Conservation (phyloP, 148 eudicot species). For the Cornus kousa region DNA sequence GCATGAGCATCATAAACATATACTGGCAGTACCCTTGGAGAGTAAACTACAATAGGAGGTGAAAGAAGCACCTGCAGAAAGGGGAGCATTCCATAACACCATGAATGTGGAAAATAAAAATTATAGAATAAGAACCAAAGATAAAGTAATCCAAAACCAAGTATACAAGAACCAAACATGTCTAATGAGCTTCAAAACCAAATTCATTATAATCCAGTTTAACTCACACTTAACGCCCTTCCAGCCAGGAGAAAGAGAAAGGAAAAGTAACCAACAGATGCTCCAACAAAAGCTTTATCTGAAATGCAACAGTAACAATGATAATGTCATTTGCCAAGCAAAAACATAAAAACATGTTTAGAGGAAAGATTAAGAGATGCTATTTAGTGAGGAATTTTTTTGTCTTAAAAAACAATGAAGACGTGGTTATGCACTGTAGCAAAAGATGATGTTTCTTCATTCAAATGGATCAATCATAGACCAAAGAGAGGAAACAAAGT, state of each 20-base stretch:
- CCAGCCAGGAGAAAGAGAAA: conserved; percentile 94
- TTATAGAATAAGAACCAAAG: neutral
- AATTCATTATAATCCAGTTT: neutral
- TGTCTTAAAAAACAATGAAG: neutral
- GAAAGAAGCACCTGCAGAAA: conserved; percentile 88
- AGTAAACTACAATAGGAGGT: conserved; percentile 98
- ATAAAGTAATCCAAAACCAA: neutral
- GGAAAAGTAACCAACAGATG: conserved; percentile 95
- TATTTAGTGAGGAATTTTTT: neutral
- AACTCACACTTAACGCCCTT: conserved; percentile 88
- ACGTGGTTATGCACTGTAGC: neutral
- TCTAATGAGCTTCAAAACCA: conserved; percentile 8
- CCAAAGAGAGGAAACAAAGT: neutral
- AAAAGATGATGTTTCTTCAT: conserved; percentile 10
- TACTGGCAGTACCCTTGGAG: conserved; percentile 96
- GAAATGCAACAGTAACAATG: conserved; percentile 22
- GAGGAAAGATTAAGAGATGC: neutral
- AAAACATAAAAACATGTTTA: neutral
- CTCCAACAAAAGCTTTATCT: conserved; percentile 90
- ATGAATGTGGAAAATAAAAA: neutral
- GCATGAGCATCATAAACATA: conserved; percentile 99
- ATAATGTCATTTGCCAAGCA: neutral
- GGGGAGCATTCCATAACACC: conserved; percentile 7
- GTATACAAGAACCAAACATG: neutral
- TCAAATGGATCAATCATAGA: conserved; percentile 5